Evolutionary conservation across 805 yeast species (phyloP), one percentile per base, ranked within the genome.

Genomic region (Kluyveromyces lactis): DNA sequence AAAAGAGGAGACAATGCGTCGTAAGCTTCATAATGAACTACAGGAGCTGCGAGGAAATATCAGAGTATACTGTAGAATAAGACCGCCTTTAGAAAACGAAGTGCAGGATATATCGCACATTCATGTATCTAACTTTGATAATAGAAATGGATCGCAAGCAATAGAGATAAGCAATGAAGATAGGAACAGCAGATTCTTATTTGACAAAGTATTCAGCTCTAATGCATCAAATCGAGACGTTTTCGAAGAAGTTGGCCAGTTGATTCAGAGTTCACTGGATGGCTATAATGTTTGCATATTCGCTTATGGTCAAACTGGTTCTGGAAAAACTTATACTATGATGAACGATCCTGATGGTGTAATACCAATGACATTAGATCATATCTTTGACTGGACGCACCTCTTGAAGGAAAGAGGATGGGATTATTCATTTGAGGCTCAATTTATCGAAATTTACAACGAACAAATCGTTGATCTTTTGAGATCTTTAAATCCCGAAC

Each of bases 241-340:
- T 0, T 92, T 87, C 60, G 81, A 76, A 23, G 98, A 90, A 52
- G 73, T 90, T 1, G 79, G 92, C 2, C 95, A 87, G 57, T 62
- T 90, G 17, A 78, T 90, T 2, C 95, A 86, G 57, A 86, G 73
- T 65, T 78, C 94, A 1, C 58, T 89, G 11, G 95, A 90, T 60
- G 98, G 98, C 0, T 79, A 70, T 53, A 86, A 86, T 50, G 95
- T 87, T 2, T 87, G 97, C 59, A 85, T 92, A 1, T 86, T 90
- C 65, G 95, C 97, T 0, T 90, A 92, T 58, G 98, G 98, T 1
- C 98, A 90, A 60, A 92, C 98, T 0, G 95, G 92, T 0, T 81
- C 97, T 0, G 98, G 98, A 3, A 90, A 90, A 56, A 90, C 97
- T 0, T 80, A 63, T 57, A 92, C 98, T 0, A 92, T 90, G 97